Evolutionary conservation across 805 yeast genomes (phyloP), one percentile per base, ranked within the genome.

Genomic region (Saturnispora hagleri): DNA sequence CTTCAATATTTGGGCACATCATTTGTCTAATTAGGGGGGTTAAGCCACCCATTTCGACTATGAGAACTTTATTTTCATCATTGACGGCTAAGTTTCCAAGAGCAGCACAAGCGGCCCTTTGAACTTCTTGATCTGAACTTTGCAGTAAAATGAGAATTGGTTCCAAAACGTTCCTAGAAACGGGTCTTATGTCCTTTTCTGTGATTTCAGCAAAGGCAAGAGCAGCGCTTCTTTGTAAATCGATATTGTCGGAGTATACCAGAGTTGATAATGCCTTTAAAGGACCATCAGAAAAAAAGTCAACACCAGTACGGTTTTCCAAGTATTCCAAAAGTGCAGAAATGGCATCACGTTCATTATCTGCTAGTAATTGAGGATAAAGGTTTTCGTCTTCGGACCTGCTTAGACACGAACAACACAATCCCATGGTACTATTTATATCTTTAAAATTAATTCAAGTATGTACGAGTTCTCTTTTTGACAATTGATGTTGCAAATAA

Each of bases 61-160:
- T 91, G 49, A 93, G 75, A 17, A 86, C 78, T 68, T 93, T 93
- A 72, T 93, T 93, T 55, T 87, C 97, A 63, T 89, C 90, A 70
- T 93, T 89, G 33, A 93, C 99, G 2, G 99, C 99, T 62, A 93
- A 73, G 62, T 93, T 93, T n/a, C 99, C 99, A 59, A 93, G 73
- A 2, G 99, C 98, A 5, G 98, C 99, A 69, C 98, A 91, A 0
- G 99, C 97, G 7, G 99, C 99, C 50, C 98, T 79, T 71, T 93
- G 98, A 36, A 93, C 96, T 70, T 93, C 99, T 52, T 90, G 79
- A 67, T 93, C 99, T 18, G 84, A 75, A 55, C 86, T 80, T 67
- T 91, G 96, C 58, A 93, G 73, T 47, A 93, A 75, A 46, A 89
- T 86, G 55, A 93, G 74, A 42, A 93, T 90, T 47, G 98, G 99